Percentiles rank a stretch among this genome's conserved stretches.
Evolutionary conservation across 495 filamentous ascomycete species (phyloP).

Genomic region (Ramalina intermedia): DNA sequence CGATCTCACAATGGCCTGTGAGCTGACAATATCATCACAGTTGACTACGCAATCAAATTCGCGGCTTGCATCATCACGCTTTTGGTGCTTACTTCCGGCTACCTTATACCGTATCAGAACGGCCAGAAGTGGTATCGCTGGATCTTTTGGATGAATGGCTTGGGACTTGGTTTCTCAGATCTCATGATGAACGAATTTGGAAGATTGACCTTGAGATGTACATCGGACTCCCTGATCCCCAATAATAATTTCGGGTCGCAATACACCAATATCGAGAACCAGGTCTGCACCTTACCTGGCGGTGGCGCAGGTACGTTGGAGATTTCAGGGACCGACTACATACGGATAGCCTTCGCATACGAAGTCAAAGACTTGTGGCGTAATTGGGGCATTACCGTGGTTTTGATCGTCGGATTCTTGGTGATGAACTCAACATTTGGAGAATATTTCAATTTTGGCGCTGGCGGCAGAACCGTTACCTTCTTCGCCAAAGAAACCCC

Average conservation of each 20-base stretch:
- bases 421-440: slow-evolving; percentile 54
- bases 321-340: slow-evolving; percentile 43
- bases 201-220: slow-evolving; percentile 47
- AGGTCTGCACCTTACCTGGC: slow-evolving; percentile 46
- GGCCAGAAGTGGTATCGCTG: slow-evolving; percentile 80
- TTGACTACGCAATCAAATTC: slow-evolving; percentile 74
- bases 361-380: slow-evolving; percentile 53
- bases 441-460: slow-evolving; percentile 58
- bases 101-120: slow-evolving; percentile 59
- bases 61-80: slow-evolving; percentile 68
- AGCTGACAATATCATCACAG: slow-evolving; percentile 43
- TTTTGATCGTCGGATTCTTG: slow-evolving; percentile 55
- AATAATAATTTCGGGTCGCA: slow-evolving; percentile 31
- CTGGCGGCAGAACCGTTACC: slow-evolving; percentile 76
- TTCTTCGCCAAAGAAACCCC: slow-evolving; percentile 67
- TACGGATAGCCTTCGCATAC: slow-evolving; percentile 47
- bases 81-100: slow-evolving; percentile 80
- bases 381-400: slow-evolving; percentile 69
- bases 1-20: no score
- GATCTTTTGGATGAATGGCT: slow-evolving; percentile 75
- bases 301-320: slow-evolving; percentile 44
- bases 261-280: slow-evolving; percentile 41
- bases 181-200: slow-evolving; percentile 87
- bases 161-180: slow-evolving; percentile 75
- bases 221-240: slow-evolving; percentile 37